Conservation (phyloP, 306 rosid genomes). For the Prinsepia uniflora region DNA sequence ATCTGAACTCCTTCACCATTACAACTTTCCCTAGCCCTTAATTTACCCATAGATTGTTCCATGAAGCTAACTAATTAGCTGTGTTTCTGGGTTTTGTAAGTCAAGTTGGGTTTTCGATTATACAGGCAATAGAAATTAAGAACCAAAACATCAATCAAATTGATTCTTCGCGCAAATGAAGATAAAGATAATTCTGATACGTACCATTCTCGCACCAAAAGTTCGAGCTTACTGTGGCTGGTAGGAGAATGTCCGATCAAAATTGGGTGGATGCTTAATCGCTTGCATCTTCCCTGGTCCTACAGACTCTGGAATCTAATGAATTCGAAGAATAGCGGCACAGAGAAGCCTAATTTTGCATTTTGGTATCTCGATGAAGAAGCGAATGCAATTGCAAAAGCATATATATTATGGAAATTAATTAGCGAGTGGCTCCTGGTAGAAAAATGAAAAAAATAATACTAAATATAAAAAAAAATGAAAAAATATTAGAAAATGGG, state of each 20-base stretch:
- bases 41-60: neutral
- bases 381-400: no score
- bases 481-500: no score
- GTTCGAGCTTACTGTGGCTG: neutral
- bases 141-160: neutral
- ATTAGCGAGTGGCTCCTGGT: no score
- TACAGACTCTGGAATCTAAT: neutral
- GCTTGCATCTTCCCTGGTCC: neutral
- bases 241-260: neutral
- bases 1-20: neutral
- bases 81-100: neutral
- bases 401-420: no score
- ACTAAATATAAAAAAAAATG: no score
- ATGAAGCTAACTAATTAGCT: neutral
- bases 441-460: no score
- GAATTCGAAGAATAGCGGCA: neutral
- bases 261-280: neutral
- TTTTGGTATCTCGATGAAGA: neutral
- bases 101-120: neutral
- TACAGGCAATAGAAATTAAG: neutral
- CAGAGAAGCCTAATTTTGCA: neutral
- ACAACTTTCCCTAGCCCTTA: neutral
- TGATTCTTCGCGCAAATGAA: no score
- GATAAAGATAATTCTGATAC: neutral
- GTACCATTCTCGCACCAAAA: neutral